Percentiles rank a stretch among this genome's conserved stretches.
These are phyloP conservation scores for Tylopilus orsonianus DNA, from an alignment of 1,284 basidiomycete species.

Conservation along the genomic window DNA sequence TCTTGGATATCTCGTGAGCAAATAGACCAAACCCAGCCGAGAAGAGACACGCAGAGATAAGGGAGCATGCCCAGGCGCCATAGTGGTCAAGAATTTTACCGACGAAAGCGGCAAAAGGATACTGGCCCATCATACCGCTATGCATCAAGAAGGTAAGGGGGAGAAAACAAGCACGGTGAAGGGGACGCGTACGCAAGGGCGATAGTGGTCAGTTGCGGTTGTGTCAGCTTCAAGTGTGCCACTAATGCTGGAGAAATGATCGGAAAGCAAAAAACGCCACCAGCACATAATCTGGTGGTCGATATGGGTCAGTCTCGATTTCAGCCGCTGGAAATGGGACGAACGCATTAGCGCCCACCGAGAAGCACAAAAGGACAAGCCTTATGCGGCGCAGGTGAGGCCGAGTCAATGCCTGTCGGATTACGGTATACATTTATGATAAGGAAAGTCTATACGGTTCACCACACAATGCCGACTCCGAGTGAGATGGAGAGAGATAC, in stretches of 20 bases:
- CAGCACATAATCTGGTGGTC: slow-evolving; percentile 57
- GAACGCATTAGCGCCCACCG: slow-evolving; percentile 65
- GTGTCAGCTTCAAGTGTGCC: slow-evolving; percentile 58
- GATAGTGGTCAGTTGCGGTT: slow-evolving; percentile 76
- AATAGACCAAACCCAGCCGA: slow-evolving; percentile 59
- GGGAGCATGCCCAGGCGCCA: slow-evolving; percentile 64
- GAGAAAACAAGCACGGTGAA: neutral
- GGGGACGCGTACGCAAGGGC: slow-evolving; percentile 54
- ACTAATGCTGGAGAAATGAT: slow-evolving; percentile 65
- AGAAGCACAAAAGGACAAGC: slow-evolving; percentile 45
- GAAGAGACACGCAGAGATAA: slow-evolving; percentile 61
- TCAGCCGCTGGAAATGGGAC: slow-evolving; percentile 23
- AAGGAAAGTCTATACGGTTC: neutral
- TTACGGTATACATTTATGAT: slow-evolving; percentile 16
- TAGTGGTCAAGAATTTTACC: slow-evolving; percentile 58
- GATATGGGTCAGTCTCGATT: slow-evolving; percentile 1
- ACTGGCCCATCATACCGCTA: slow-evolving; percentile 70
- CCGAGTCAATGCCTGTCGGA: slow-evolving; percentile 3
- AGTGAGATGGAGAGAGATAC: too few relatives aligned
- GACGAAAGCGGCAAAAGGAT: slow-evolving; percentile 60
- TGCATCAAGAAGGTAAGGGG: slow-evolving; percentile 1
- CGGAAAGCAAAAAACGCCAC: slow-evolving; percentile 75
- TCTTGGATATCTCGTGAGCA: slow-evolving; percentile 51
- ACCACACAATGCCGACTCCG: neutral
- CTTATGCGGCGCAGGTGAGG: slow-evolving; percentile 21